Base-by-base conservation (phyloP, 108 stramenopile genomes). In the Parietichytrium sp. region DNA sequence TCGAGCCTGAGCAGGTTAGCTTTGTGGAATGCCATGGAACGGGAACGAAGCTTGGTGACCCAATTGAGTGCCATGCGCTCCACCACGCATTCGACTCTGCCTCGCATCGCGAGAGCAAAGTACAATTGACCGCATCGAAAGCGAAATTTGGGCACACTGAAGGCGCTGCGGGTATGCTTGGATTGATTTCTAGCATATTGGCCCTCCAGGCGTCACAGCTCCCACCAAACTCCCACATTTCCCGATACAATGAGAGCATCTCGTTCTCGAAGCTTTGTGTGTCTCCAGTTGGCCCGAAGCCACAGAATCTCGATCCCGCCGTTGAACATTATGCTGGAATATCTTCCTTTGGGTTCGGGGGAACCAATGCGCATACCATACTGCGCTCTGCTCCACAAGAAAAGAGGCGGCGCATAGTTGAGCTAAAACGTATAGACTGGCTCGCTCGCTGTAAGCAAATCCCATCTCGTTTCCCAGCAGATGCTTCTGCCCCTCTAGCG, bases 1-100 rank as follows among this genome's bases (percentile, higher is more conserved):
- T 72, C 13, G 61, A 7, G 16, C 61, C 61, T 27, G n/a, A 45
- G 7, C 42, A 45, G 2, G 81, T 82, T 3, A n/a, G 55, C 8
- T 25, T 72, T 30, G 53, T 82, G 4, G 49, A 82, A 47, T 33
- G 55, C 3, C 81, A 82, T 29, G 81, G 81, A 48, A 82, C 81
- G 26, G 81, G 81, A 4, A 82, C 81, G 36, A 29, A 33, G 4
- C 81, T 82, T 23, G 81, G 81, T 3, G 81, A 82, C 20, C 81
- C 81, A 23, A 82, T 82, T 23, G 81, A 82, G 47, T 15, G 31
- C 4, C 31, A 23, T 16, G 81, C 49, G 16, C 77, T 82, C 4
- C 42, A 27, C 15, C n/a, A 33, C 6, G 61, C 61, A 25, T 25
- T 72, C 2, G 61, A 72, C 61, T 45, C 20, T 16, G 61, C 61